Conservation (phyloP, 148 eudicot species). For the Heliamphora exappendiculata region DNA sequence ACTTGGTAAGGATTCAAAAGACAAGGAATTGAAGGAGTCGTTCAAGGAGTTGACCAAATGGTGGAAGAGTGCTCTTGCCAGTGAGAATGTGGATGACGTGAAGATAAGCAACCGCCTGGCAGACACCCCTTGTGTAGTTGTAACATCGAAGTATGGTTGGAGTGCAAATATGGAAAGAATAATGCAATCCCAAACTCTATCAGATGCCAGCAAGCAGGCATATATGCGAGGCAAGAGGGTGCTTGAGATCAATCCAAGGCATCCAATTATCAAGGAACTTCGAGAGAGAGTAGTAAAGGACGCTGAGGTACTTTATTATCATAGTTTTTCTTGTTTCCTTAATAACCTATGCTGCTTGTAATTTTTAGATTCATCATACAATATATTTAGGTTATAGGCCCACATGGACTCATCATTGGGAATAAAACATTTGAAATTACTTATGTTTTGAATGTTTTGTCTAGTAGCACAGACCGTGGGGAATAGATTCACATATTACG, state of each 20-base stretch:
- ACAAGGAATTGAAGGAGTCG: slow-evolving; percentile 83
- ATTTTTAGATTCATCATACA: too few relatives aligned
- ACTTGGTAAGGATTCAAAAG: slow-evolving; percentile 77
- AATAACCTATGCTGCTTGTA: background rate
- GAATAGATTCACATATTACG: too few relatives aligned
- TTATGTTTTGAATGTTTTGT: too few relatives aligned
- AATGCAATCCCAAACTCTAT: slow-evolving; percentile 88
- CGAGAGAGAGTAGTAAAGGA: slow-evolving; percentile 73
- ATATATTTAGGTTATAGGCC: background rate
- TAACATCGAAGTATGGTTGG: slow-evolving; percentile 96
- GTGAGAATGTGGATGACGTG: slow-evolving; percentile 87
- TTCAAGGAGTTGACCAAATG: slow-evolving; percentile 95
- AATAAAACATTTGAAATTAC: too few relatives aligned
- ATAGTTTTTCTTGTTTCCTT: background rate
- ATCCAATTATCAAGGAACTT: slow-evolving; percentile 95
- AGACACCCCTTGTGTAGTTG: slow-evolving; percentile 93
- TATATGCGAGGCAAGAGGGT: slow-evolving; percentile 97
- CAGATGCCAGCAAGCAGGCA: slow-evolving; percentile 87
- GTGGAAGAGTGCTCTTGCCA: slow-evolving; percentile 85
- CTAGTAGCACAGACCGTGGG: too few relatives aligned
- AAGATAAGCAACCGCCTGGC: slow-evolving; percentile 96
- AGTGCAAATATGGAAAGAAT: slow-evolving; percentile 97
- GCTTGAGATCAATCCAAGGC: slow-evolving; percentile 92
- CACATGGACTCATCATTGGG: background rate
- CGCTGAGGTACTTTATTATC: slow-evolving; percentile 58